A percentile compares a stretch with the other conserved stretches of the same genome.
Conservation (phyloP, 1,284 basidiomycete genomes). For the Wallemia hederae region DNA sequence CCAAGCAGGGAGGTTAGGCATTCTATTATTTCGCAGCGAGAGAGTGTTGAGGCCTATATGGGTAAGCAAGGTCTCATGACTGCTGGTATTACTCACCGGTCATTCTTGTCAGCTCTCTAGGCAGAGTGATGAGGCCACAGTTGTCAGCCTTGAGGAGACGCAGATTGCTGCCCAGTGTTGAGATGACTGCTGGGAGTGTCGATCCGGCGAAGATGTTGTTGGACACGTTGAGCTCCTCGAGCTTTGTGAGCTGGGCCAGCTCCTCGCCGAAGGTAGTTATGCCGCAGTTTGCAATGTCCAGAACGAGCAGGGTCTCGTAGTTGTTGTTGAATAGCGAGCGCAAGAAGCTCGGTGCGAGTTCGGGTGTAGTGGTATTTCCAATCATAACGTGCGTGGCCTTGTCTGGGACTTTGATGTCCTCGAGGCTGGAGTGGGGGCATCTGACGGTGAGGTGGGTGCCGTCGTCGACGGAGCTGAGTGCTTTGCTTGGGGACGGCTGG, state of each 20-base stretch:
- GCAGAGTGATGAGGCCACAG: conserved; percentile 46
- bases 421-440: background rate
- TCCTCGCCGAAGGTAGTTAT: conserved; percentile 49
- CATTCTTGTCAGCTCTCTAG: conserved; percentile 24
- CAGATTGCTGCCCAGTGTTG: conserved; percentile 34
- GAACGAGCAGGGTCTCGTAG: conserved; percentile 36
- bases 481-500: background rate
- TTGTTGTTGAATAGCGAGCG: background rate
- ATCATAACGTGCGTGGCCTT: background rate
- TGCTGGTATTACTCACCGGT: conserved; percentile 39
- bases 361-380: background rate
- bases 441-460: background rate
- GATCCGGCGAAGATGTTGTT: conserved; percentile 38
- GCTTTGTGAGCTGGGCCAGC: conserved; percentile 38
- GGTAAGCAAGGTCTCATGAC: conserved; percentile 35
- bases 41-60: conserved; percentile 6
- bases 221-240: conserved; percentile 84
- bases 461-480: background rate
- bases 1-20: conserved; percentile 77
- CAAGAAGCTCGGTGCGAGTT: background rate
- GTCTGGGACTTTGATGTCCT: background rate
- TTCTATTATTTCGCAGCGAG: conserved; percentile 38
- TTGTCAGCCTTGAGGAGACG: conserved; percentile 69
- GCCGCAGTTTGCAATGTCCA: conserved; percentile 68
- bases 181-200: conserved; percentile 50